Evolutionary conservation across 106 monocot genomes (phyloP).

Genomic region (Chionographis japonica): DNA sequence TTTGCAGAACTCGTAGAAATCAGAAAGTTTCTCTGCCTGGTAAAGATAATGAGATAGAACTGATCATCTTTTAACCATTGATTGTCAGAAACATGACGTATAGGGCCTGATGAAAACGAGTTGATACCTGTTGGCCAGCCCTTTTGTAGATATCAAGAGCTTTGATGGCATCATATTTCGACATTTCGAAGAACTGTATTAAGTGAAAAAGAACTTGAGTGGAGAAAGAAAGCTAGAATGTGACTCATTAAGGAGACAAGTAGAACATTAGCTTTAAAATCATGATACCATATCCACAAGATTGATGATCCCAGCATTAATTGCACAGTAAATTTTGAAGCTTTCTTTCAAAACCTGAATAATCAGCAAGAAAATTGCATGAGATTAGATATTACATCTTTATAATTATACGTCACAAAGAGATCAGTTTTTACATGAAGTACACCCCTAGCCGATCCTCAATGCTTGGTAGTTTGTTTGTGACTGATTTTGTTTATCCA

Average conservation of each 20-base stretch:
- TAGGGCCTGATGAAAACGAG: background rate
- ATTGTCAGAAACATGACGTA: background rate
- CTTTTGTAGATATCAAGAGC: conserved; percentile 74
- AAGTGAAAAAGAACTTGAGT: conserved; percentile 8
- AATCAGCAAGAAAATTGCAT: background rate
- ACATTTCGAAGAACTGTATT: conserved; percentile 88
- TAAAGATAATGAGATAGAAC: background rate
- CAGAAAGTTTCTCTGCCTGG: conserved; percentile 70
- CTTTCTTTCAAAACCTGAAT: conserved; percentile 46
- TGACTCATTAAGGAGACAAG: background rate
- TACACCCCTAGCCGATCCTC: too few relatives aligned
- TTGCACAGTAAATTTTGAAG: conserved; percentile 81
- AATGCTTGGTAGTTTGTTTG: too few relatives aligned
- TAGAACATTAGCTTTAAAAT: background rate
- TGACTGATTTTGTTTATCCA: too few relatives aligned
- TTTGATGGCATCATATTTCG: conserved; percentile 83
- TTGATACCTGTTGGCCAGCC: conserved; percentile 70
- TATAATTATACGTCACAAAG: too few relatives aligned
- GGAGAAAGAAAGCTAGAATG: background rate
- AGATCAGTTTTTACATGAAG: too few relatives aligned
- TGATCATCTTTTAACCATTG: background rate
- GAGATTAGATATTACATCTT: too few relatives aligned
- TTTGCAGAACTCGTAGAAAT: conserved; percentile 82
- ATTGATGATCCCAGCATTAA: conserved; percentile 95
- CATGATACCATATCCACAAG: conserved; percentile 74